A percentile compares a stretch with the other conserved stretches of the same genome.
Evolutionary conservation across 2,329 filamentous ascomycete species (phyloP).

Genomic region (Arachnomyces sp.): DNA sequence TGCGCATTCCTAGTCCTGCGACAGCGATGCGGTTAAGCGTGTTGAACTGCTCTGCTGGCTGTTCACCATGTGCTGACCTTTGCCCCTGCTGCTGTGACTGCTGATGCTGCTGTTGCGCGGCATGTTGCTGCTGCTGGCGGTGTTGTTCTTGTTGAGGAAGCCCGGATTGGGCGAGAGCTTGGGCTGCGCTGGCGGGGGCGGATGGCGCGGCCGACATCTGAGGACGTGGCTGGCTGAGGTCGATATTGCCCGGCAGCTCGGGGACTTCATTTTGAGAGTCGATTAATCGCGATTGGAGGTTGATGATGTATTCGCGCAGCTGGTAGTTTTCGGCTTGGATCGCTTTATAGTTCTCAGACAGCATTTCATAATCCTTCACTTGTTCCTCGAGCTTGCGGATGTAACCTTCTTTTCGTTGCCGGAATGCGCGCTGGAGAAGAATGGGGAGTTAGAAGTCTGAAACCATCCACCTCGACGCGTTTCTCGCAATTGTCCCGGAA

Average conservation of each 20-base stretch:
- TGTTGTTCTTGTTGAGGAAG: constrained; percentile 18
- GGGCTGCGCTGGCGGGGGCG: constrained; percentile 13
- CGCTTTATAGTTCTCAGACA: constrained; percentile 71
- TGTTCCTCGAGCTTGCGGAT: constrained; percentile 97
- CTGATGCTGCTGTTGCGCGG: constrained; percentile 17
- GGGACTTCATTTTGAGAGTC: constrained; percentile 79
- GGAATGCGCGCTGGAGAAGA: constrained; percentile 71
- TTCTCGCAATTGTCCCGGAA: no score
- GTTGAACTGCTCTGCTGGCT: constrained; percentile 31
- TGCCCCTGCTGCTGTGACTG: constrained; percentile 12
- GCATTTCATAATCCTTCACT: constrained; percentile 68
- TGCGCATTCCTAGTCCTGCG: constrained; percentile 37
- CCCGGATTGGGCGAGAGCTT: constrained; percentile 10
- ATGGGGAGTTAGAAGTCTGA: background rate
- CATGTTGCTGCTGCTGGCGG: constrained; percentile 18
- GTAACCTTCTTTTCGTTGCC: constrained; percentile 94
- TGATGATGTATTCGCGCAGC: constrained; percentile 85
- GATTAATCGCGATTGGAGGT: constrained; percentile 76
- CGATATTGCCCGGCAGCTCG: constrained; percentile 71
- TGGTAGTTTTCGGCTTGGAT: constrained; percentile 84
- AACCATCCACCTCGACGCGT: no score
- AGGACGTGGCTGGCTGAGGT: constrained; percentile 52
- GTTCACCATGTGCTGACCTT: constrained; percentile 7
- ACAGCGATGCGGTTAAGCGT: constrained; percentile 38
- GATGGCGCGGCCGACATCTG: constrained; percentile 25